Conservation (phyloP, 441 rosid genomes). For the Theobroma grandiflorum region DNA sequence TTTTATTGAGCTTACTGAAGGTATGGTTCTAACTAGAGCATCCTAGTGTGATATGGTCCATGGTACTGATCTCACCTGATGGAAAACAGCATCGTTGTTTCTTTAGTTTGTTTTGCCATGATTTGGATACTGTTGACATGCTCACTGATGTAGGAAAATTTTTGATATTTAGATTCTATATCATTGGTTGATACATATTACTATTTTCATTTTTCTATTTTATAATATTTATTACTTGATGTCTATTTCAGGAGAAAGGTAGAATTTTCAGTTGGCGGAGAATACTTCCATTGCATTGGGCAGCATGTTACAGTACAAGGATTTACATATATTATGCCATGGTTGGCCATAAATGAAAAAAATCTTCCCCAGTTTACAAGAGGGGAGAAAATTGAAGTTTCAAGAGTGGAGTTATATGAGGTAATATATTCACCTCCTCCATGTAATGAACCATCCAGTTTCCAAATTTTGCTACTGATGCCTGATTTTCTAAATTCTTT, state of each 20-base stretch:
- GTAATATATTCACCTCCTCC: slow-evolving; percentile 38
- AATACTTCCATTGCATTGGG: slow-evolving; percentile 82
- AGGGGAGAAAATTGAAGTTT: slow-evolving; percentile 79
- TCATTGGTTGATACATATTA: background rate
- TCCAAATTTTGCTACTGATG: slow-evolving; percentile 19
- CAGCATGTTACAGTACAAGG: slow-evolving; percentile 68
- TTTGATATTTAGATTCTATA: background rate
- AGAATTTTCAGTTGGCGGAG: slow-evolving; percentile 79
- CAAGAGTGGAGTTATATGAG: slow-evolving; percentile 80
- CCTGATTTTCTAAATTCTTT: slow-evolving; percentile 34
- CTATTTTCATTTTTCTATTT: background rate
- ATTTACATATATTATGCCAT: slow-evolving; percentile 89
- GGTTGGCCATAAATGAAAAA: slow-evolving; percentile 85
- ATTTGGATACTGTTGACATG: background rate
- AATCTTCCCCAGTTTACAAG: slow-evolving; percentile 69
- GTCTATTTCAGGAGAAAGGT: slow-evolving; percentile 72
- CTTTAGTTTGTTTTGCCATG: background rate
- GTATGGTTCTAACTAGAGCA: background rate
- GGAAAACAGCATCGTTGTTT: slow-evolving; percentile 3
- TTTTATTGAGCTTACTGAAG: slow-evolving; percentile 2
- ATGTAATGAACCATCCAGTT: background rate
- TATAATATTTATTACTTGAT: background rate
- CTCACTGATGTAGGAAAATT: background rate
- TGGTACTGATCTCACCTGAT: background rate
- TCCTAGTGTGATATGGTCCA: background rate